phyloP scores from a whole-genome alignment of 306 rosid genomes.

The Cyamopsis tetragonoloba region DNA sequence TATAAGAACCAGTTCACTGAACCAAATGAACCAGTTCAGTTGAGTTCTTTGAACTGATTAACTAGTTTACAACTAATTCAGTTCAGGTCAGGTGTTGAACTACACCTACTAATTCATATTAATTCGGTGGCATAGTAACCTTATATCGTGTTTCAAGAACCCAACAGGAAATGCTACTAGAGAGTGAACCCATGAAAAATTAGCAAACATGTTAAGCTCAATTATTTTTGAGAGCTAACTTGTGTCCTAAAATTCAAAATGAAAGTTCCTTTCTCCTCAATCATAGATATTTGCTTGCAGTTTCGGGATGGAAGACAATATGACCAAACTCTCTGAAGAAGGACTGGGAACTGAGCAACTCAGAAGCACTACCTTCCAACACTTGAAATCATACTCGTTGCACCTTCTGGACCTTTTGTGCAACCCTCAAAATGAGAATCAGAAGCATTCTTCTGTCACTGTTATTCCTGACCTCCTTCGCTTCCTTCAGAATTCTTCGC shows the following conservation, averaged over 20 bases:
- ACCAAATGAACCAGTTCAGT: no score
- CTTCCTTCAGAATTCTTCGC: constrained; percentile 49
- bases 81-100: no score
- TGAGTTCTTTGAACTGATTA: no score
- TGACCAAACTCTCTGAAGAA: constrained; percentile 1
- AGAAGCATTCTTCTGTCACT: constrained; percentile 36
- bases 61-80: no score
- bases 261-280: no score
- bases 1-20: no score
- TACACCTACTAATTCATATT: no score
- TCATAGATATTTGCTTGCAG: background rate
- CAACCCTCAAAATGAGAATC: constrained; percentile 38
- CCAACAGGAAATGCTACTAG: no score
- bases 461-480: constrained; percentile 45
- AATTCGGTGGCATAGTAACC: no score
- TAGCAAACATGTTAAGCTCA: background rate
- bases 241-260: background rate
- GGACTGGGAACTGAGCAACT: background rate
- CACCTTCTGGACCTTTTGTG: constrained; percentile 71
- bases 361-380: constrained; percentile 42
- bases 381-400: constrained; percentile 54
- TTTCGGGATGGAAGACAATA: constrained; percentile 34
- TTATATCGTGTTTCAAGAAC: no score
- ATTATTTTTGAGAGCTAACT: background rate
- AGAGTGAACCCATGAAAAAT: no score